Percentiles rank a stretch among this genome's conserved stretches.
Conservation (phyloP, 1,139 yeast species). For the Trichomonascaceae sp. region DNA sequence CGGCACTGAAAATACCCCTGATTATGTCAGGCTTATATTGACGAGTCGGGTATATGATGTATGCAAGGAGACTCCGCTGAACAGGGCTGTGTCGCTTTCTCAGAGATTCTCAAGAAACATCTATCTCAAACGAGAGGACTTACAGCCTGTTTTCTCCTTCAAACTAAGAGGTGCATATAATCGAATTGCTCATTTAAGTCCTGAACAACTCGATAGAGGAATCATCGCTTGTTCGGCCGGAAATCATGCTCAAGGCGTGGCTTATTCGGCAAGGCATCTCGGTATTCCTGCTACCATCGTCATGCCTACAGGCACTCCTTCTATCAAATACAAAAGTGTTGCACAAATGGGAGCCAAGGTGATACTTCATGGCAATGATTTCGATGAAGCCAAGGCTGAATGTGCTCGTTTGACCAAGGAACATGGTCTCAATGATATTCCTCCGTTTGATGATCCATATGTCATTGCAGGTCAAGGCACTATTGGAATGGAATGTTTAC, state of each 20-base stretch:
- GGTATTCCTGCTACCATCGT: conserved; percentile 93
- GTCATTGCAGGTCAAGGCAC: conserved; percentile 99
- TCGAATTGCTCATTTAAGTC: conserved; percentile 83
- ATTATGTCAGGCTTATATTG: conserved; percentile 79
- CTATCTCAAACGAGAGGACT: conserved; percentile 80
- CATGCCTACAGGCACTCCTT: conserved; percentile 97
- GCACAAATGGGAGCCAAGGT: conserved; percentile 91
- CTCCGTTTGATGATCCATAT: conserved; percentile 96
- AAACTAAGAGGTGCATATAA: conserved; percentile 96
- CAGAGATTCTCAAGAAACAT: conserved; percentile 69
- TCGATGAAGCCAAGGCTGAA: conserved; percentile 87
- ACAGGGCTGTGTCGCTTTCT: conserved; percentile 69
- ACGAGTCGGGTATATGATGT: conserved; percentile 95
- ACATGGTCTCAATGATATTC: conserved; percentile 78
- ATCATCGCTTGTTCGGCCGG: conserved; percentile 99
- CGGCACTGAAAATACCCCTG: conserved; percentile 50
- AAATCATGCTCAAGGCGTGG: conserved; percentile 98
- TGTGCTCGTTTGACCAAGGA: conserved; percentile 65
- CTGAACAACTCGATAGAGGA: conserved; percentile 67
- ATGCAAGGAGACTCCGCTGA: conserved; percentile 81
- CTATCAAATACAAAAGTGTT: conserved; percentile 87
- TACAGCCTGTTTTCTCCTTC: conserved; percentile 91
- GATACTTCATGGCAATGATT: conserved; percentile 86
- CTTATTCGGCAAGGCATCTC: conserved; percentile 76
- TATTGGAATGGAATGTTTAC: conserved; percentile 82